These are phyloP conservation scores for Talaromyces sp. DNA, from an alignment of 2,329 filamentous ascomycete genomes.

Conservation along the genomic window DNA sequence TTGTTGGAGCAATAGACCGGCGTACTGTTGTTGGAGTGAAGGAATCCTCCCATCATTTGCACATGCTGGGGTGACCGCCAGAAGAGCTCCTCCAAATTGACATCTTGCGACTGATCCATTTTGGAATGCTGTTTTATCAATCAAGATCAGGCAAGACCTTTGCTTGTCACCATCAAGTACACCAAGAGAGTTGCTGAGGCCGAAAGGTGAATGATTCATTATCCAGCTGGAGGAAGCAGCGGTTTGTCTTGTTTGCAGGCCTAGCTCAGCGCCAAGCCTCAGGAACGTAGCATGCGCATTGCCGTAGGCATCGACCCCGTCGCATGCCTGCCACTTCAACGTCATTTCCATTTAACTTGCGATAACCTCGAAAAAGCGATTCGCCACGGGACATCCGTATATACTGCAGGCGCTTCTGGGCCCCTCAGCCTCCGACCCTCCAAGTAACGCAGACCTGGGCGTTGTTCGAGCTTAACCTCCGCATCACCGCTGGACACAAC, in stretches of 20 bases:
- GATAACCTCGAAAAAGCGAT: neutral
- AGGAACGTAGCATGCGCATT: neutral
- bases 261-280: constrained; percentile 7
- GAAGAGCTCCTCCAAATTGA: constrained; percentile 40
- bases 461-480: constrained; percentile 1
- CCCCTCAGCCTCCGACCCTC: neutral
- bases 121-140: neutral
- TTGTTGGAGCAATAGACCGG: neutral
- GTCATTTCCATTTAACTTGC: neutral
- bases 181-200: neutral
- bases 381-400: neutral
- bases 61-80: constrained; percentile 43
- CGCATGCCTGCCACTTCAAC: neutral
- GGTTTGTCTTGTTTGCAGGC: constrained; percentile 13
- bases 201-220: neutral
- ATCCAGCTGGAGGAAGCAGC: neutral
- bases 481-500: constrained; percentile 11
- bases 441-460: neutral
- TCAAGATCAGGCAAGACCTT: neutral
- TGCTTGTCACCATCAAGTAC: neutral
- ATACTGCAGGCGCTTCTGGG: neutral
- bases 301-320: neutral
- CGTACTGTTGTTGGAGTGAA: constrained; percentile 44
- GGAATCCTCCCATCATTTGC: constrained; percentile 42
- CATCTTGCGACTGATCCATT: constrained; percentile 33